Base-by-base conservation (phyloP, 225 moss, liverwort and hornwort species). In the Marchantia polymorpha region DNA sequence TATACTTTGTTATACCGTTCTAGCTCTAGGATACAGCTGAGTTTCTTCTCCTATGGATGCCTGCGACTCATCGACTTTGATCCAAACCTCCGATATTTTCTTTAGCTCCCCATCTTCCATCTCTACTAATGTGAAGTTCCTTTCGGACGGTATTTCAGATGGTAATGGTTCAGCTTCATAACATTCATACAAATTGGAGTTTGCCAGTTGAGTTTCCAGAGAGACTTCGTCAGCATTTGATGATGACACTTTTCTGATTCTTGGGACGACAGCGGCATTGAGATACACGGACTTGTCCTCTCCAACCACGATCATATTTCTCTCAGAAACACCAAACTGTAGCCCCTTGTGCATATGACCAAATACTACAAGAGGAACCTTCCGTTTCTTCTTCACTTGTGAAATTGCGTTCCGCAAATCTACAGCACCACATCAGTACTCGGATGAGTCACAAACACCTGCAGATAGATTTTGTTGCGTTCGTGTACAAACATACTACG, bases 261-360 rank as follows among this genome's bases (percentile, higher is more conserved):
- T 87, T 20, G 96, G 96, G 64, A 97, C 96, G 25, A 97, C 91
- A n/a, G 94, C 94, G 10, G 92, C 93, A 59, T 97, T 97, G 10
- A 97, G 90, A 79, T 94, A 93, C 25, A 97, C 69, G 20, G 92
- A 90, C 25, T 86, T 85, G 83, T 94, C 91, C 26, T 85, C 84
- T 23, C 82, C 91, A 0, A 89, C 88, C n/a, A 90, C 83, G 75
- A 94, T 86, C 94, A 97, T 94, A 50, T 90, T 93, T 63, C 96
- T 87, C 65, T 88, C 78, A 20, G 80, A 72, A 50, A 66, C 49
- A 12, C 69, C n/a, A 13, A 48, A 17, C 14, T 84, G 85, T 83
- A 97, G 77, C 7, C 71, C 53, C 77, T 90, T 89, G 83, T 97
- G 96, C 96, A 97, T 97, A 67, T 97, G 94, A 26, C 96, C 96